Evolutionary conservation across 257 asterid genomes (phyloP).

Genomic region (Marsdenia floribunda): DNA sequence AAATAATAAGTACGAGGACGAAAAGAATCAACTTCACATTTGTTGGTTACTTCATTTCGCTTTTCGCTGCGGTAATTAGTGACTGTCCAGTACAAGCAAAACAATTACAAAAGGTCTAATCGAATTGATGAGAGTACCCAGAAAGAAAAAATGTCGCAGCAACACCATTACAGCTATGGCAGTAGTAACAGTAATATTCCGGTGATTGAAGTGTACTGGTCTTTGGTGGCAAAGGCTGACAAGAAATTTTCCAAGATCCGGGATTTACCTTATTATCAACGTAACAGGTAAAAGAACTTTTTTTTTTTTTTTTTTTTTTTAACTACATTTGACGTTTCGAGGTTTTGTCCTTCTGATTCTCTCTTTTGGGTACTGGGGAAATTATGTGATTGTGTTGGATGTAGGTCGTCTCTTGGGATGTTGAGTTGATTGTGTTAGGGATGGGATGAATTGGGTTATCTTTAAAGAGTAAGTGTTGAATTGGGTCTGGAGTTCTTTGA

Average conservation of each 20-base stretch:
- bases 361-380: slow-evolving; percentile 4
- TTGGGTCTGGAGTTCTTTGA: background rate
- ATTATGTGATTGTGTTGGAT: background rate
- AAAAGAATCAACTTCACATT: background rate
- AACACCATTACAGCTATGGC: slow-evolving; percentile 15
- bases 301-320: background rate
- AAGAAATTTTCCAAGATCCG: slow-evolving; percentile 95
- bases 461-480: background rate
- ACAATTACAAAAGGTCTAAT: background rate
- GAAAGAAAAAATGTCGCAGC: slow-evolving; percentile 53
- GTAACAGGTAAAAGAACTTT: slow-evolving; percentile 47
- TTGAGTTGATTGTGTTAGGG: background rate
- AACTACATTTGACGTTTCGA: background rate
- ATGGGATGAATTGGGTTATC: background rate
- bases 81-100: background rate
- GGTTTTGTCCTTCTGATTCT: background rate
- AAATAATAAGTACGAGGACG: no score
- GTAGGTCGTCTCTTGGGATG: background rate
- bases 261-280: slow-evolving; percentile 86
- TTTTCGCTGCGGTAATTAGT: background rate
- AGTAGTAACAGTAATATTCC: slow-evolving; percentile 42
- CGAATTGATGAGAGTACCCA: background rate
- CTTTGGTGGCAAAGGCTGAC: slow-evolving; percentile 92
- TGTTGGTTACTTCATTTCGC: background rate
- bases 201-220: slow-evolving; percentile 83